These are phyloP conservation scores for Begonia masoniana DNA, from an alignment of 306 rosid species.

Conservation along the genomic window DNA sequence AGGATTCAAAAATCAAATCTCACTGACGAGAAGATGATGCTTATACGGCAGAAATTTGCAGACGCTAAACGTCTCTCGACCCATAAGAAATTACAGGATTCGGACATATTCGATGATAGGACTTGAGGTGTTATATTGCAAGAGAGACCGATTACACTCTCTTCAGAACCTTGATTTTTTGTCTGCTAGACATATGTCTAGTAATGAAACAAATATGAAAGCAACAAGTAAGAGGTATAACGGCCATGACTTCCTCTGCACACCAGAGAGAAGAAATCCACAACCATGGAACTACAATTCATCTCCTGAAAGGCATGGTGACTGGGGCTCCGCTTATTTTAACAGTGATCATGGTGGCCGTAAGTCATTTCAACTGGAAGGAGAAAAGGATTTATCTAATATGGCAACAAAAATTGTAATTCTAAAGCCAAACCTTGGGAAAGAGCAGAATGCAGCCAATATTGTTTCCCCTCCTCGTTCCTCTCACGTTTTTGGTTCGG, in stretches of 20 bases:
- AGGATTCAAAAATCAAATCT: conserved; percentile 25
- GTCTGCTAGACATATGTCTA: conserved; percentile 62
- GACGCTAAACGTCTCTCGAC: conserved; percentile 79
- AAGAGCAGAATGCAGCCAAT: conserved; percentile 34
- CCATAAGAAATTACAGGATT: conserved; percentile 54
- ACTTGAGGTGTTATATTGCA: conserved; percentile 72
- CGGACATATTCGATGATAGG: conserved; percentile 65
- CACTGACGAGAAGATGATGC: conserved; percentile 62
- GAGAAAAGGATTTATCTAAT: conserved; percentile 26
- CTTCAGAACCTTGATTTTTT: conserved; percentile 66
- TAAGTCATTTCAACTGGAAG: conserved; percentile 30
- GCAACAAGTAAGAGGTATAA: conserved; percentile 28
- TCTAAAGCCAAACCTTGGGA: conserved; percentile 80
- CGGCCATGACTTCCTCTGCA: conserved; percentile 22
- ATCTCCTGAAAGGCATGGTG: conserved; percentile 36
- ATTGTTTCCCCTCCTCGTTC: conserved; percentile 44
- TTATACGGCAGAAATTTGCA: conserved; percentile 76
- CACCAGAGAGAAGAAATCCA: conserved; percentile 29
- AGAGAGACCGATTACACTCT: conserved; percentile 70
- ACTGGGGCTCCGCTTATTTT: conserved; percentile 28
- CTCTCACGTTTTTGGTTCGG: conserved; percentile 31
- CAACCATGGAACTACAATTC: conserved; percentile 11
- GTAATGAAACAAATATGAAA: no score
- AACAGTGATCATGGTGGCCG: conserved; percentile 31
- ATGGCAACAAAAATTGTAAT: conserved; percentile 75